These are phyloP conservation scores for Pichia sp. DNA, from an alignment of 1,139 yeast genomes.

Conservation along the genomic window DNA sequence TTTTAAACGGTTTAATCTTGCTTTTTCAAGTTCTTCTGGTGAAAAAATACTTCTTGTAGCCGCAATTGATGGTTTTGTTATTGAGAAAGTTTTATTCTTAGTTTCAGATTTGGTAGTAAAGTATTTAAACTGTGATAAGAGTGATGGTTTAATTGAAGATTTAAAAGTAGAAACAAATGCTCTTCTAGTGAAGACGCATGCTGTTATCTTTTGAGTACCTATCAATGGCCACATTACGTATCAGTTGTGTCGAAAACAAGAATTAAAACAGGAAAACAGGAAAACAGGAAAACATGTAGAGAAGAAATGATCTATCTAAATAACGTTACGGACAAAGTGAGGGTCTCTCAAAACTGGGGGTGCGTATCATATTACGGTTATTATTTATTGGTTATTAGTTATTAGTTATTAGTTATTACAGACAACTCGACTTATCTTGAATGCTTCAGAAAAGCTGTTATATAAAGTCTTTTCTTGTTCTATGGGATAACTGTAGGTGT, in stretches of 20 bases:
- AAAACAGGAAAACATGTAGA: not conserved
- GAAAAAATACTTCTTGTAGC: slow-evolving; percentile 34
- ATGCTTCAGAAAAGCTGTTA: no score
- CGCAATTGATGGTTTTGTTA: slow-evolving; percentile 3
- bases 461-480: not conserved
- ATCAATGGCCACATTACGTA: not conserved
- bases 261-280: not conserved
- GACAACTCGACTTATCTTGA: no score
- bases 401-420: no score
- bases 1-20: slow-evolving; percentile 49
- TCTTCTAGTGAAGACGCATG: not conserved
- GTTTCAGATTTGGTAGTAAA: slow-evolving; percentile 3
- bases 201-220: not conserved
- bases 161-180: not conserved
- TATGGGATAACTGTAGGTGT: slow-evolving; percentile 5
- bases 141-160: not conserved
- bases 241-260: not conserved
- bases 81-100: not conserved
- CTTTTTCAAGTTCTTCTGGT: slow-evolving; percentile 49
- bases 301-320: no score
- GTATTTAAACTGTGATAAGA: not conserved
- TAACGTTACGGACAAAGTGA: no score
- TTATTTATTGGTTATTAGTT: no score
- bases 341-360: no score
- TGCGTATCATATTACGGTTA: no score